Base-by-base conservation (phyloP, 2,329 filamentous ascomycete genomes). In the Bipolaris victoriae region DNA sequence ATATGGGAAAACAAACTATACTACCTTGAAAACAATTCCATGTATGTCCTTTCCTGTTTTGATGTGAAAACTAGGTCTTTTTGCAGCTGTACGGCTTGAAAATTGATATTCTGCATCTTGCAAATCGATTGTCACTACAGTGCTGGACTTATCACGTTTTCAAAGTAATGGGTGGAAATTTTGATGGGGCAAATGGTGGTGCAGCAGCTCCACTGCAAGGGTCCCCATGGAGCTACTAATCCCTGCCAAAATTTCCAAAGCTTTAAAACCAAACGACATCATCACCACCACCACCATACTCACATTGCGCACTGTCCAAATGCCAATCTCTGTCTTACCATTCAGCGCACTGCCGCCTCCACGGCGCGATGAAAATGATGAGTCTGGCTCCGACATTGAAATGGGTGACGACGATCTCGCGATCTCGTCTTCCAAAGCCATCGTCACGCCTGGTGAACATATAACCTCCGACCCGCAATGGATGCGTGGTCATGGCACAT, bases 401-500 rank as follows among this genome's bases (percentile, higher is more conserved):
- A 79, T 82, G 72, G 78, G 78, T 46, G 80, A 82, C 58, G 77
- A 82, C 58, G 67, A 72, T 37, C 50, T 73, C 15, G 61, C 69
- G 2, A 64, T 64, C 57, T 71, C 64, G 1, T 51, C 22, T 7
- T 53, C 62, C 22, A 77, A 75, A 35, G 77, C 78, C 43, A 89
- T 97, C 65, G 89, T 97, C 66, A 97, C 93, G 0, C 94, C 94
- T 0, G 95, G 94, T 70, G 90, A 96, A 74, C 80, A 90, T 59
- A 91, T 98, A 67, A 97, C 94, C 10, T 86, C 88, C 63, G 92
- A 97, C 77, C 85, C 92, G n/a, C 92, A 97, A 82, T 98, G 92
- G 92, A 98, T 98, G 94, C 79, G 92, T 80, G 95, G 95, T 70
- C 95, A 99, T 80, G 95, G 95, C 66, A 99, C 95, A 48, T 97